Base-by-base conservation (phyloP, 2,329 filamentous ascomycete species). In the Xylogone sp. region DNA sequence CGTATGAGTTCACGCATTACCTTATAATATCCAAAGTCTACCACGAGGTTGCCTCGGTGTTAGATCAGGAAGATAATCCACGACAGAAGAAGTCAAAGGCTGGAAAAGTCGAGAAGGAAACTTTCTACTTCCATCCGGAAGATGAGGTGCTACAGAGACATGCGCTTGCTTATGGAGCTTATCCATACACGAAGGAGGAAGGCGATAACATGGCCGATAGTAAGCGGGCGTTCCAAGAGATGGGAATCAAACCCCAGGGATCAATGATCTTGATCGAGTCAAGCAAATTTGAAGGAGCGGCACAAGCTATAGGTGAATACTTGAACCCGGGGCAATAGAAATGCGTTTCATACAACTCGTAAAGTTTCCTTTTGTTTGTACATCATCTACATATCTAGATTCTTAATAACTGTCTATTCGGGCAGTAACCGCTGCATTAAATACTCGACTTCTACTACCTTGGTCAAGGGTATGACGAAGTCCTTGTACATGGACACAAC, bases 361-460 rank as follows among this genome's bases (percentile, higher is more conserved):
- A 16, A 13, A 16, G n/a, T 5, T 16, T 18, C 12, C n/a, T 16
- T 39, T 39, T 7, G n/a, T 16, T 16, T 16, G 8, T 16, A 9
- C 46, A 2, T 21, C 29, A 19, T 45, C 6, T 45, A n/a, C 18
- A 27, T 39, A 27, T 46, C 34, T n/a, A 20, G 22, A 8, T 24
- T 52, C 50, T 53, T 43, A 29, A 21, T 16, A 31, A 16, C 48
- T 51, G 6, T 10, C 47, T 54, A 51, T 52, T 57, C 47, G 48
- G 49, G 24, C 42, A 83, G 82, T 49, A 99, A 74, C 57, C 94
- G 82, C 71, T 97, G 90, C 90, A 99, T 96, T 61, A 99, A 76
- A 69, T 99, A 99, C 63, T 99, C 94, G 9, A 99, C 91, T 76
- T 99, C 94, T 42, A 99, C 93, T 57, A 91, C 87, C 71, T 99